Evolutionary conservation across 1,284 basidiomycete species (phyloP), one percentile per base, ranked within the genome.

Genomic region (Apiotrichum montevideense): DNA sequence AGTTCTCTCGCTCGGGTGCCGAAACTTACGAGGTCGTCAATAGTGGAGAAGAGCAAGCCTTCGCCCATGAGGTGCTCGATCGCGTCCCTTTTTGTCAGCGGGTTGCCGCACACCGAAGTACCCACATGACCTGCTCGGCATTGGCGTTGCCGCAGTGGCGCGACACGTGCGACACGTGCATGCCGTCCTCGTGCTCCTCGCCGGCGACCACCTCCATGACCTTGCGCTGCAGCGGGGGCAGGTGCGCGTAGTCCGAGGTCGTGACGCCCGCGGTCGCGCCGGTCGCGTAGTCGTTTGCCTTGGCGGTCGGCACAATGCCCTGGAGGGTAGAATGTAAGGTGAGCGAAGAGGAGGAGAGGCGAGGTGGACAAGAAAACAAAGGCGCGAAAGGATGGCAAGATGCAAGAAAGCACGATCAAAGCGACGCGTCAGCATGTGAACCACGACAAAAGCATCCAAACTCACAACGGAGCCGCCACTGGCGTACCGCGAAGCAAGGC

Each of bases 41-140:
- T 79, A 1, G 86, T 86, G 47, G 82, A 83, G 66, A 81, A 89
- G 54, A 90, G 77, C 59, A 81, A 72, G 0, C 87, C 88, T 2
- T 86, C 82, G 40, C 84, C 81, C 76, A 87, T 83, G 52, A 93
- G 77, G 52, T 74, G 73, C 58, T 89, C 86, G 56, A 91, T 75
- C 32, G 85, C 86, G 46, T 81, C 76, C 64, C 87, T 82, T 57
- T 53, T 33, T 14, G 58, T 50, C 44, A 54, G 47, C 21, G 21
- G 21, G 21, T 21, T 21, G 21, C 21, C 21, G 21, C 21, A 21
- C 21, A 21, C 21, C 21, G 21, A 21, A 21, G 21, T 8, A 66
- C 78, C 59, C 55, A 82, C 82, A 79, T 79, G 57, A 82, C 70
- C 15, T 67, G 61, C 32, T 71, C 70, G 15, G 59, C 55, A 14